Base-by-base conservation (phyloP, 306 rosid species). In the Heteromeles arbutifolia region DNA sequence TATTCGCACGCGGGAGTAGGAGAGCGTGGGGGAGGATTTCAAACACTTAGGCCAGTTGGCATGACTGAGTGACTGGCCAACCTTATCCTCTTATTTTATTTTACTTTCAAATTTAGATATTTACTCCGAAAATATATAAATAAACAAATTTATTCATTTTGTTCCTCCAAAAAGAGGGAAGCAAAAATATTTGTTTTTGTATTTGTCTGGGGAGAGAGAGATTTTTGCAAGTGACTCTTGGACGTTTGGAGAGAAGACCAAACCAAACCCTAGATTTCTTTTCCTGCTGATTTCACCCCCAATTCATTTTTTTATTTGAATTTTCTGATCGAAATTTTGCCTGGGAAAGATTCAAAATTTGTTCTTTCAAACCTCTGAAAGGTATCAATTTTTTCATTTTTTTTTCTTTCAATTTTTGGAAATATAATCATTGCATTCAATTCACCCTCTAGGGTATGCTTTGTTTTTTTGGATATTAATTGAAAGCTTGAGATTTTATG, bases 241-340 rank as follows among this genome's bases (percentile, higher is more conserved):
- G 65, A 21, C 10, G 56, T 26, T 45, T 26, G n/a, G n/a, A 29
- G 81, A 69, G 74, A 39, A 64, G 77, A 25, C 66, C 64, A 43
- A 74, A 77, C 73, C 71, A 81, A 86, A 86, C 90, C 88, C 90
- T 86, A 86, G 83, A 84, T 77, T 86, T 75, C 18, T 67, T 56
- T 71, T 56, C 68, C 74, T 53, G 72, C 79, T n/a, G 56, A 54
- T 65, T 58, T 13, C 61, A 13, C 32, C 24, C 52, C 17, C 14
- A 44, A 10, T 56, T 32, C 32, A 17, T 67, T 80, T 50, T 19
- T 17, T 13, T 32, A n/a, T 48, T 76, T 77, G 8, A 5, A 44
- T 63, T 69, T 72, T 65, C 78, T 48, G 84, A 81, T 86, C 81
- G 79, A 28, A 65, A 39, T 59, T n/a, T 26, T 15, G 11, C 24